Evolutionary conservation across 1,139 yeast species (phyloP), one percentile per base, ranked within the genome.

Genomic region (Pichia inconspicua): DNA sequence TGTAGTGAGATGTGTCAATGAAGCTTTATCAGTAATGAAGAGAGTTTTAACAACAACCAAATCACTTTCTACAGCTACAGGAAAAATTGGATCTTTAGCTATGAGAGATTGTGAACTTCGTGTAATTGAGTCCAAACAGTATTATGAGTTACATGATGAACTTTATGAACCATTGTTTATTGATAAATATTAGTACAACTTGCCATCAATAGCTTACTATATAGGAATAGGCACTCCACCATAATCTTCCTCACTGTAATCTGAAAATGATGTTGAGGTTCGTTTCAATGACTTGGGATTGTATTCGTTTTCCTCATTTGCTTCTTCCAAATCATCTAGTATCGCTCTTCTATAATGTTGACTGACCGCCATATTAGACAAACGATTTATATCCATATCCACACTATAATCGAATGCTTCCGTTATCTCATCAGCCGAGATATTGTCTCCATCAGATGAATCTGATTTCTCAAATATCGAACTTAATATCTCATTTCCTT

Each of bases 1-100:
- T 57, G 69, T 50, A 46, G 60, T 38, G 48, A 45, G 38, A 3
- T 51, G 64, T 2, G 54, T 58, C 10, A 63, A 71, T 55, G 78
- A 75, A 52, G 81, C 74, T 2, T 64, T 78, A 39, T 66, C 75
- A 4, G 69, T 77, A 14, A 75, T 79, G 75, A 64, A 70, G 25
- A 64, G 65, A 41, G 76, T 80, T 2, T 66, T 80, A 40, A 55
- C 58, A 14, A 59, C 72, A 25, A 77, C 82, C 1, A 70, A 67
- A 48, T 49, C 58, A 8, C 48, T 70, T 25, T 50, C 51, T 25
- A 48, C 48, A 2, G 59, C 65, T 12, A 53, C 55, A 9, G 66
- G 68, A 2, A 61, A 58, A 45, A 68, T 70, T 50, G 72, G 72
- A 1, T 65, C 67, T 41, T 53, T 64, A 0, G 60, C 67, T 0